phyloP scores from a whole-genome alignment of 78 protist species.

The Guillardia theta region DNA sequence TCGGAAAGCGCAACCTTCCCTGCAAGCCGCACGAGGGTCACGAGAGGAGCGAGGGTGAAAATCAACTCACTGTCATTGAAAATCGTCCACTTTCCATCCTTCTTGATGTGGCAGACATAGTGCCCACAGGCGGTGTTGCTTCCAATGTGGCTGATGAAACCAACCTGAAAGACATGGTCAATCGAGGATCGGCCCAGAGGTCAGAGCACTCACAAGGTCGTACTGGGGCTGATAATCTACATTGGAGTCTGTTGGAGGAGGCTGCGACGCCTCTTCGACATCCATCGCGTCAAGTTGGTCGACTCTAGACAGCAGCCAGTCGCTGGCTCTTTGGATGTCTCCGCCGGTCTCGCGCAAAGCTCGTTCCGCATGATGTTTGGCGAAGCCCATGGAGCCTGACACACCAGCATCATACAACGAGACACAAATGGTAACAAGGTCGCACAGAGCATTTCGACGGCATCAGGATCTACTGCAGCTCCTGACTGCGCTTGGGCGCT shows the following conservation, averaged over 20 bases:
- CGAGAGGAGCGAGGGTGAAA: no score
- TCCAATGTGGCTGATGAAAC: conserved; percentile 88
- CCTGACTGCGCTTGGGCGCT: neutral
- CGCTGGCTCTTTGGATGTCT: conserved; percentile 73
- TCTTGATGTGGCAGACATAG: conserved; percentile 88
- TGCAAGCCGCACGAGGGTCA: neutral
- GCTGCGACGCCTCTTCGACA: neutral
- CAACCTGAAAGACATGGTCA: conserved; percentile 53
- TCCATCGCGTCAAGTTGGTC: conserved; percentile 67
- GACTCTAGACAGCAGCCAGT: conserved; percentile 83
- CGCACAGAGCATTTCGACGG: conserved; percentile 31
- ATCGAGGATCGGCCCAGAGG: neutral
- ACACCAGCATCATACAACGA: no score
- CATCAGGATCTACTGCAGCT: neutral
- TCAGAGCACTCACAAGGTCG: neutral
- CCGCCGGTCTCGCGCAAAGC: conserved; percentile 29
- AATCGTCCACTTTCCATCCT: conserved; percentile 71
- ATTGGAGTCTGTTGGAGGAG: neutral
- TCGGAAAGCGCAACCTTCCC: conserved; percentile 81
- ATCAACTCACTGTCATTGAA: conserved; percentile 89
- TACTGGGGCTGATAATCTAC: neutral
- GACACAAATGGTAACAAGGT: no score
- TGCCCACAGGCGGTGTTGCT: conserved; percentile 80
- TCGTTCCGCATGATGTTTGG: neutral
- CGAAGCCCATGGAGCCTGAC: conserved; percentile 65